Evolutionary conservation across 345 rosid genomes (phyloP).

Genomic region (Pistacia atlantica): DNA sequence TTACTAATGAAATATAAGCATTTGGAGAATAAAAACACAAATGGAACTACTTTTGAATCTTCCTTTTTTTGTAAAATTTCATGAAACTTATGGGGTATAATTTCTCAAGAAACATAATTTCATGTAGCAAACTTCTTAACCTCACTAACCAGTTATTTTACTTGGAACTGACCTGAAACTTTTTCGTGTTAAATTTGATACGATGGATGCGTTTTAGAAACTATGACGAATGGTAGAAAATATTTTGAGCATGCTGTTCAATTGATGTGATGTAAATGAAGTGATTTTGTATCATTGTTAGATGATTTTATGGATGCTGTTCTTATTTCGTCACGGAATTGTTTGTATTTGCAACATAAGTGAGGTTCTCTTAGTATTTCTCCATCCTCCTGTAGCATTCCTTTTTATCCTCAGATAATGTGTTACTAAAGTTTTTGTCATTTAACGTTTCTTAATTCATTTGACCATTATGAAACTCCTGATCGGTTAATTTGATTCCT

Average conservation of each 20-base stretch:
- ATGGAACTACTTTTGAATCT: too few relatives aligned
- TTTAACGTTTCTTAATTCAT: slow-evolving; percentile 6
- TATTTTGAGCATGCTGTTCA: background rate
- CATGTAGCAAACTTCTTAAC: too few relatives aligned
- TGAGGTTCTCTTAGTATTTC: background rate
- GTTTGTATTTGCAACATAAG: too few relatives aligned
- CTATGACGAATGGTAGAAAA: background rate
- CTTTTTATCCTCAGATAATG: background rate
- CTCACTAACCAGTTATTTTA: too few relatives aligned
- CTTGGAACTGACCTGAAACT: background rate
- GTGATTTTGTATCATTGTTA: background rate
- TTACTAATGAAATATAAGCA: too few relatives aligned
- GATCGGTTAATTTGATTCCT: background rate
- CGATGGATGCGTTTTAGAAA: background rate
- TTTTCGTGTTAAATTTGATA: background rate
- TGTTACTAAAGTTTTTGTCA: background rate
- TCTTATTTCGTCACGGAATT: background rate
- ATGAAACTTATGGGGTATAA: too few relatives aligned
- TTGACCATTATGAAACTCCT: background rate
- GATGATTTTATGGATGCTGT: background rate
- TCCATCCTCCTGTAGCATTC: background rate
- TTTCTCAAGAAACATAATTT: too few relatives aligned
- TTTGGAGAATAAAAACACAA: too few relatives aligned
- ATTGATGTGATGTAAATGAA: background rate
- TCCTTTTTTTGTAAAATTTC: too few relatives aligned